These are phyloP conservation scores for Penicillium paneum DNA, from an alignment of 2,329 filamentous ascomycete genomes.

Conservation along the genomic window DNA sequence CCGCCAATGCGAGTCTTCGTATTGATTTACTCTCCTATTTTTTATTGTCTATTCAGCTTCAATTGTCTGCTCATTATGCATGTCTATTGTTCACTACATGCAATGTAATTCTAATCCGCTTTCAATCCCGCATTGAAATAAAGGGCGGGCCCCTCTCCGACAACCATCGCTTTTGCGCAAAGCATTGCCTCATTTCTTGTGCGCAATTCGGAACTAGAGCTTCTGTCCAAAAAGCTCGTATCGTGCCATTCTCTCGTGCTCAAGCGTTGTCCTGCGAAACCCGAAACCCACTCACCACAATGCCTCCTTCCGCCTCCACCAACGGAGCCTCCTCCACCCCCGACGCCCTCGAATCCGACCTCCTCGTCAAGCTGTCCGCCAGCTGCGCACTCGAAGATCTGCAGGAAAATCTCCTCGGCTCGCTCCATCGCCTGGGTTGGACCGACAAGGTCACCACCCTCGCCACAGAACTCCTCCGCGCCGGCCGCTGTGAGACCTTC, in stretches of 20 bases:
- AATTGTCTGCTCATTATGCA: conserved; percentile 1
- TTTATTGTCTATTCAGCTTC: neutral
- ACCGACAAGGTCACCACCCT: conserved; percentile 54
- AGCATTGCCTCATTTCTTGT: neutral
- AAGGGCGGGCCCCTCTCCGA: conserved; percentile 10
- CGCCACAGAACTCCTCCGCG: conserved; percentile 55
- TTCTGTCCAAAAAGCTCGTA: neutral
- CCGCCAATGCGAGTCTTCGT: conserved; percentile 1
- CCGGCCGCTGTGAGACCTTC: conserved; percentile 56
- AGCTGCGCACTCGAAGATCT: conserved; percentile 54
- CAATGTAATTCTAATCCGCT: conserved; percentile 11
- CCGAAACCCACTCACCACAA: conserved; percentile 2
- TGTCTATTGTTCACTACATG: conserved; percentile 3
- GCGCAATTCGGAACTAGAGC: conserved; percentile 1
- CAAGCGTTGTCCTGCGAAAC: neutral
- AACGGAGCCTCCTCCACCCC: conserved; percentile 30
- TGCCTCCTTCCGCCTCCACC: conserved; percentile 23
- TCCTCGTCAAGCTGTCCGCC: conserved; percentile 47
- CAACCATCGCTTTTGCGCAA: conserved; percentile 1
- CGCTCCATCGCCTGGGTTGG: conserved; percentile 59
- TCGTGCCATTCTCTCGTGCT: neutral
- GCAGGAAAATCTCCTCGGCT: conserved; percentile 53
- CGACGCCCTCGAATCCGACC: conserved; percentile 40
- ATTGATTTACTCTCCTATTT: neutral
- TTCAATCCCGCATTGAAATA: conserved; percentile 5